phyloP scores from a whole-genome alignment of 495 filamentous ascomycete genomes.

The Jackrogersella multiformis region DNA sequence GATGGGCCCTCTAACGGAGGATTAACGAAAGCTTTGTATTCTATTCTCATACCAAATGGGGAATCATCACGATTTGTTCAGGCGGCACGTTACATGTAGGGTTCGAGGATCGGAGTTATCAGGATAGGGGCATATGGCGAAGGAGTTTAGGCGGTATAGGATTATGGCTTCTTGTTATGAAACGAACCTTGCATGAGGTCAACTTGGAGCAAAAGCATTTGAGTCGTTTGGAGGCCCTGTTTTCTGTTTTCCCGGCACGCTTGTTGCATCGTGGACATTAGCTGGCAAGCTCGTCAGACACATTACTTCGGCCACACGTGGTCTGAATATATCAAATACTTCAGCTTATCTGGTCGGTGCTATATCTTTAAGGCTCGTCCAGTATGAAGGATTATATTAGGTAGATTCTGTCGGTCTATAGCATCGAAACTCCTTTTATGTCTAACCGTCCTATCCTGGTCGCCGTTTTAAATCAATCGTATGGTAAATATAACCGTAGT shows the following conservation, averaged over 20 bases:
- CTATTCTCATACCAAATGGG: constrained; percentile 34
- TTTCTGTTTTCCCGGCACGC: neutral
- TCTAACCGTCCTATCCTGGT: no score
- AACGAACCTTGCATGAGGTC: constrained; percentile 11
- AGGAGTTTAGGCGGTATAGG: constrained; percentile 30
- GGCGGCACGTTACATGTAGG: constrained; percentile 19
- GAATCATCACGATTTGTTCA: constrained; percentile 14
- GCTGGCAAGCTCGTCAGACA: constrained; percentile 9
- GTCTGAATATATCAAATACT: constrained; percentile 20
- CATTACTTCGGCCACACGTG: constrained; percentile 9
- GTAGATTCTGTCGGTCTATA: neutral
- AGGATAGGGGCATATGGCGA: constrained; percentile 19
- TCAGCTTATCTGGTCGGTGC: neutral
- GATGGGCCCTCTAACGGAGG: constrained; percentile 59
- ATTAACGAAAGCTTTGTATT: constrained; percentile 37
- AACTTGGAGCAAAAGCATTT: constrained; percentile 23
- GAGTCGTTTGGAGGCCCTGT: constrained; percentile 4
- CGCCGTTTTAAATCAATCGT: neutral
- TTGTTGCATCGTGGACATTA: constrained; percentile 14
- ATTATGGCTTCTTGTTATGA: constrained; percentile 5
- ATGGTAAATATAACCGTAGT: neutral
- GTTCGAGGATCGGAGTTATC: constrained; percentile 36
- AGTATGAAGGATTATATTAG: neutral
- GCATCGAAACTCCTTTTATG: no score
- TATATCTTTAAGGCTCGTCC: neutral